Evolutionary conservation across 805 yeast species (phyloP), one percentile per base, ranked within the genome.

Genomic region (Saturnispora quitensis): DNA sequence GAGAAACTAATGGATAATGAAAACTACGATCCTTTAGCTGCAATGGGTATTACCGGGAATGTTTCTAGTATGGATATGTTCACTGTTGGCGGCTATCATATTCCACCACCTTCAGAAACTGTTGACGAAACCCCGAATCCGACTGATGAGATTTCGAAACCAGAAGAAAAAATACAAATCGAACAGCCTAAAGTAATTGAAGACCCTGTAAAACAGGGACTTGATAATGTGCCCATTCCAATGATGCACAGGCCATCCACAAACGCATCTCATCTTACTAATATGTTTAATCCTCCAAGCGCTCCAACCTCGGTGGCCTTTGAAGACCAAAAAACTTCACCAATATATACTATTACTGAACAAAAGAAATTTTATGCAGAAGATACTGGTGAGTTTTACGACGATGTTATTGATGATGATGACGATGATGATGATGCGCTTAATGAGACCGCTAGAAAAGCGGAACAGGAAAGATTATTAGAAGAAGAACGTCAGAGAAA

Each of bases 401-500:
- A 66, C 48, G 68, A 62, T 38, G 63, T 58, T 10, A 60, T 60
- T 45, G 68, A 58, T 35, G 67, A 64, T 40, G 68, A 64, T 40
- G 68, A 64, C 25, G 69, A 66, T 15, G 82, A 77, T 2, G 78
- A 73, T 17, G 78, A 73, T 18, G 78, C 74, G 5, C 22, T 22
- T 33, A 78, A 73, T 42, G 69, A 20, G 17, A 4, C 22, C 6
- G 8, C 70, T 43, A 70, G 28, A 25, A 77, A 71, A 20, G 73
- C 74, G 24, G 35, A 42, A 13, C 31, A 27, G 15, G 33, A 15
- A 4, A 45, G 48, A 73, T 68, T 17, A 72, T 68, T n/a, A 73
- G 71, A 20, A 70, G 67, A 55, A 38, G 51, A 36, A 68, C 68
- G 65, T 63, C 55, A 45, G 36, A 49, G 49, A 38, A 57, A 55